phyloP scores from a whole-genome alignment of 148 eudicot genomes.

The Vaccinium corymbosum region DNA sequence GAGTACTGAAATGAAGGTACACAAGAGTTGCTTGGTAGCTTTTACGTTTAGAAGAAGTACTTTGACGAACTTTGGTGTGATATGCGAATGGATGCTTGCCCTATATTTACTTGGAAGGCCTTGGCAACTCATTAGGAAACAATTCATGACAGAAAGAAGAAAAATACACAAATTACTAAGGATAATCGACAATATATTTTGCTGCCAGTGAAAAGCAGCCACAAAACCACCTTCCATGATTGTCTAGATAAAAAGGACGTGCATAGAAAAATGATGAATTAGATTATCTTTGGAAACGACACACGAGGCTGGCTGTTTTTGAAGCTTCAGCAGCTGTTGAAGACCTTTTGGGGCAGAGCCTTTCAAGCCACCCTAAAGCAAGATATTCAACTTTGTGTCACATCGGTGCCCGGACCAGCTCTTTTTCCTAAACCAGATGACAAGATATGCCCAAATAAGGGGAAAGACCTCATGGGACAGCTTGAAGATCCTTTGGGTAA shows the following conservation, averaged over 20 bases:
- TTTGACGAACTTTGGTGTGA: conserved; percentile 9
- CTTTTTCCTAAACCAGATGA: neutral
- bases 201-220: neutral
- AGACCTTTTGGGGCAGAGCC: neutral
- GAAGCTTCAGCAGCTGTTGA: neutral
- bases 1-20: neutral
- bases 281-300: neutral
- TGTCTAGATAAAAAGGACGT: neutral
- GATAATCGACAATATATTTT: neutral
- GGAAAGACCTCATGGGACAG: neutral
- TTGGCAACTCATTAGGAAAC: neutral
- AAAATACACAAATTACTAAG: conserved; percentile 1
- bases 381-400: conserved; percentile 8
- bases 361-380: neutral
- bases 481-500: conserved; percentile 5
- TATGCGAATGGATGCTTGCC: conserved; percentile 17
- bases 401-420: neutral
- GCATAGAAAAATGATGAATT: neutral
- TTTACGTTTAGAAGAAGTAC: neutral
- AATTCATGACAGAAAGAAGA: neutral
- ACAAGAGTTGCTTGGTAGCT: conserved; percentile 5
- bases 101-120: conserved; percentile 1
- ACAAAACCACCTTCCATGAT: neutral
- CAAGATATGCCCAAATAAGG: neutral
- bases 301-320: neutral